These are phyloP conservation scores for Verticillium tricorpus DNA, from an alignment of 2,329 filamentous ascomycete genomes.

Conservation along the genomic window DNA sequence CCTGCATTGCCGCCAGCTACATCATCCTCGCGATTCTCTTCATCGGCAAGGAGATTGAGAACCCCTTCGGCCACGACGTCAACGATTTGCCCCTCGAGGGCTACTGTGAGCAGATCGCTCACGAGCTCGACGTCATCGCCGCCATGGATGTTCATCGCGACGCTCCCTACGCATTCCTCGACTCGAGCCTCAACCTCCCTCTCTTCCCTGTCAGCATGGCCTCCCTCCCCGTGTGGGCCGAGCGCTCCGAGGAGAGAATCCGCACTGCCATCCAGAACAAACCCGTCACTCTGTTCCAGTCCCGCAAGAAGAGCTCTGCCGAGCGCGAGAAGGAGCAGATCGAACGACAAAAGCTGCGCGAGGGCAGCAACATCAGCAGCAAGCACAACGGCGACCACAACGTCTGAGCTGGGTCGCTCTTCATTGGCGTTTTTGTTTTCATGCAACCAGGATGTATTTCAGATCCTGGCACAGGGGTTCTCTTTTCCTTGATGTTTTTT, in stretches of 20 bases:
- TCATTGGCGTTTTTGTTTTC: neutral
- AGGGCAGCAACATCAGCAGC: neutral
- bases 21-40: conserved; percentile 73
- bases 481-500: neutral
- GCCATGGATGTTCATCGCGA: conserved; percentile 12
- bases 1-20: conserved; percentile 67
- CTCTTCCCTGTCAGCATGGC: conserved; percentile 50
- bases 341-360: neutral
- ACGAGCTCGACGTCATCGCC: conserved; percentile 71
- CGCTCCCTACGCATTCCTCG: conserved; percentile 28
- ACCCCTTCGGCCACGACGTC: conserved; percentile 79
- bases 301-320: conserved; percentile 8
- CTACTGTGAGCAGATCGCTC: conserved; percentile 70
- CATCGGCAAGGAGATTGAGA: conserved; percentile 79
- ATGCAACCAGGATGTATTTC: neutral
- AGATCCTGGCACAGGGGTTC: neutral
- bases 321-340: neutral
- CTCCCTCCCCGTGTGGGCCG: conserved; percentile 31
- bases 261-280: conserved; percentile 34
- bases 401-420: neutral
- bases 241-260: conserved; percentile 34
- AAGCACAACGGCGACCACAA: neutral
- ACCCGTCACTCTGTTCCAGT: conserved; percentile 20
- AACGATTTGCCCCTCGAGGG: conserved; percentile 75
- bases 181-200: conserved; percentile 41